Conservation (phyloP, 176 grass and related monocot species). For the Carex parvula region DNA sequence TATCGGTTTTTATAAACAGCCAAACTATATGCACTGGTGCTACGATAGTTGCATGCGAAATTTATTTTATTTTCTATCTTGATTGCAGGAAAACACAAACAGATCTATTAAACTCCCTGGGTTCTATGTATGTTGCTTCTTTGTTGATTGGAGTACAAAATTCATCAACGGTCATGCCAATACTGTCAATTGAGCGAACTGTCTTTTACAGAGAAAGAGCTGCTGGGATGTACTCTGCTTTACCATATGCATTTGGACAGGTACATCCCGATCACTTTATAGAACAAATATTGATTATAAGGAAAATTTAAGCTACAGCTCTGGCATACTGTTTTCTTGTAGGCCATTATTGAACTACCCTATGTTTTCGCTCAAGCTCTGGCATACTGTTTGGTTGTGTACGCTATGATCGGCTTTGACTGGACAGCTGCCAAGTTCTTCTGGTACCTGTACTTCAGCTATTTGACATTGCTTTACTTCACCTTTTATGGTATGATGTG, state of each 20-base stretch:
- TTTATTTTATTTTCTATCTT: background rate
- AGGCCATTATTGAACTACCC: conserved; percentile 76
- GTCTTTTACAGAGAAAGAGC: conserved; percentile 96
- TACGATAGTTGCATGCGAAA: no score
- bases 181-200: conserved; percentile 67
- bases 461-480: conserved; percentile 90
- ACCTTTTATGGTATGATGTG: conserved; percentile 95
- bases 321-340: background rate
- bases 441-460: conserved; percentile 83
- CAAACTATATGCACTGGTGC: no score
- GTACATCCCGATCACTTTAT: conserved; percentile 25
- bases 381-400: conserved; percentile 61
- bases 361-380: conserved; percentile 59
- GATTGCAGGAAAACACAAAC: conserved; percentile 33
- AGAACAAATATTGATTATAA: background rate
- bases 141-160: conserved; percentile 72
- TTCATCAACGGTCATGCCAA: conserved; percentile 64
- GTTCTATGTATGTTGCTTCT: conserved; percentile 72
- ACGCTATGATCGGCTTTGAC: conserved; percentile 83
- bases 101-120: conserved; percentile 80
- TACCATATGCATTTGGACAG: conserved; percentile 95
- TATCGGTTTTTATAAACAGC: background rate
- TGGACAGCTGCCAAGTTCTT: conserved; percentile 80
- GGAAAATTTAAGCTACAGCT: background rate
- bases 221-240: conserved; percentile 83